Conservation (phyloP, 2,329 filamentous ascomycete species). For the Hymenoscyphus repandus region DNA sequence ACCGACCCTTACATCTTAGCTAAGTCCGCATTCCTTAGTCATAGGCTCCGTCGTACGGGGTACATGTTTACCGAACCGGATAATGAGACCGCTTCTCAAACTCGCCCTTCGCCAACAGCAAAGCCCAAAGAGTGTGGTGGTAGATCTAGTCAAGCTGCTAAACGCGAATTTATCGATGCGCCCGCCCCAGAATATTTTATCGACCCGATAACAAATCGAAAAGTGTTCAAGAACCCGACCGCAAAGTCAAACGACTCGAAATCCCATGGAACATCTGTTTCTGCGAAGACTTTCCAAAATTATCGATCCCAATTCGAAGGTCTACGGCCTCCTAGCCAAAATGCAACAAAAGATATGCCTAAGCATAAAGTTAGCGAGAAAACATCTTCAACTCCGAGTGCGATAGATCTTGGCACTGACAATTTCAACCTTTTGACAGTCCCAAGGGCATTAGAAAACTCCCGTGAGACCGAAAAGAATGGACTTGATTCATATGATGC, state of each 20-base stretch:
- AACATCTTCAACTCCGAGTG: no score
- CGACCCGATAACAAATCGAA: constrained; percentile 56
- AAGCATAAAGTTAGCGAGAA: no score
- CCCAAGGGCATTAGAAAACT: no score
- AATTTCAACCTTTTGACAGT: no score
- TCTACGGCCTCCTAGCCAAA: constrained; percentile 20
- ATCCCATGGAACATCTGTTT: constrained; percentile 19
- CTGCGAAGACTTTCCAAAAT: constrained; percentile 30
- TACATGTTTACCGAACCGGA: no score
- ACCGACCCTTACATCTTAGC: no score
- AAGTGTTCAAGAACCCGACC: constrained; percentile 30
- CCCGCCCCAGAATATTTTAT: constrained; percentile 36
- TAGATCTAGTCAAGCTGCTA: not conserved
- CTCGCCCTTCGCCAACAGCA: no score
- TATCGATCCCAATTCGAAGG: constrained; percentile 34
- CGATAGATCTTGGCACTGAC: no score
- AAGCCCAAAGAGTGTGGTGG: not conserved
- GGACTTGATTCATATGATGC: constrained; percentile 24
- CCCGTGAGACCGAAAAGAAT: not conserved
- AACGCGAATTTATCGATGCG: not conserved
- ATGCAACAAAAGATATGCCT: not conserved
- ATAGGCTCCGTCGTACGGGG: no score
- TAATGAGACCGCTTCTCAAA: no score
- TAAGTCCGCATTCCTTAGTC: no score
- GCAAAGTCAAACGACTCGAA: not conserved